These are phyloP conservation scores for Fusarium kyushuense DNA, from an alignment of 2,329 filamentous ascomycete genomes.

Conservation along the genomic window DNA sequence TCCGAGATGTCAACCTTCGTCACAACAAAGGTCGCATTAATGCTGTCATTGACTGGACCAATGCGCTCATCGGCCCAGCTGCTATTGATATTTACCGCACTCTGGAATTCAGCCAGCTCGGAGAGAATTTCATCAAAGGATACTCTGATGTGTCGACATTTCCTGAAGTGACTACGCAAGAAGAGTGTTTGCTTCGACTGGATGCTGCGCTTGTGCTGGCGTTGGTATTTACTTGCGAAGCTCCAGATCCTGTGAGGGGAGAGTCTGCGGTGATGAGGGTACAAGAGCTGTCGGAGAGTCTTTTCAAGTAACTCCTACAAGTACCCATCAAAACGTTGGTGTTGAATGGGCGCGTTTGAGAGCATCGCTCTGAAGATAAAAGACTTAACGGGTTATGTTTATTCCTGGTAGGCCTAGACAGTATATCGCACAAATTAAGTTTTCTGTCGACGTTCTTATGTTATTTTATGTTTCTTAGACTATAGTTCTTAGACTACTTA, in stretches of 20 bases:
- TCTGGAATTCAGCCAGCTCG: conserved; percentile 6
- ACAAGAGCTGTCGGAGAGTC: background rate
- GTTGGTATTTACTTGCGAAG: conserved; percentile 9
- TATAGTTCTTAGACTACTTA: too few species aligned
- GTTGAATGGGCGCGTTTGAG: too few species aligned
- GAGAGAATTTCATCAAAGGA: background rate
- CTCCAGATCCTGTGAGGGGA: background rate
- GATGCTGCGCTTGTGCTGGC: conserved; percentile 25
- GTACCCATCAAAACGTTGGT: accelerated
- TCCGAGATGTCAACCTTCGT: conserved; percentile 19
- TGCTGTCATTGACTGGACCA: conserved; percentile 22
- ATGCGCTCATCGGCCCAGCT: conserved; percentile 16
- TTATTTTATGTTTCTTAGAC: too few species aligned
- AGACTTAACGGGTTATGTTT: background rate
- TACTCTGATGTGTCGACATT: accelerated
- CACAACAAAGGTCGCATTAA: background rate
- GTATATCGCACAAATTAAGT: background rate
- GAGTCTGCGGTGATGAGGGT: background rate
- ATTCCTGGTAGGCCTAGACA: background rate
- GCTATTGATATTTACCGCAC: conserved; percentile 15
- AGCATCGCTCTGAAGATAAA: background rate
- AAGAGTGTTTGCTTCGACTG: conserved; percentile 3
- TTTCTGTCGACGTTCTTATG: background rate
- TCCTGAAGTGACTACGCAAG: accelerated
- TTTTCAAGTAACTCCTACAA: background rate